These are phyloP conservation scores for Colletotrichum spinosum DNA, from an alignment of 2,329 filamentous ascomycete species.

Conservation along the genomic window DNA sequence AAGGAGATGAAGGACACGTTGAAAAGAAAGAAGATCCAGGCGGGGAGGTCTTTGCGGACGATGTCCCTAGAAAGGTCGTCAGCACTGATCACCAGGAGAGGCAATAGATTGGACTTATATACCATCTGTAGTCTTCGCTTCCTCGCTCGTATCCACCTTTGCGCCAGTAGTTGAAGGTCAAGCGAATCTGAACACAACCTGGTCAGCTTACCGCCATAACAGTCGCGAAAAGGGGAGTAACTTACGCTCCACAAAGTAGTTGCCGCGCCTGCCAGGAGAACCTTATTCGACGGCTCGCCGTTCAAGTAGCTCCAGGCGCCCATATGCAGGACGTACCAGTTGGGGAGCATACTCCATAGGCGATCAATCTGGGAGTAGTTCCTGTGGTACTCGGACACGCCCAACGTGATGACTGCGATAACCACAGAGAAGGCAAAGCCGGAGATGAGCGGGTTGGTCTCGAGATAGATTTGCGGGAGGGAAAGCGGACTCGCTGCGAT, in stretches of 20 bases:
- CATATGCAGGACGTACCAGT: slow-evolving; percentile 88
- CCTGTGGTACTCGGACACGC: slow-evolving; percentile 84
- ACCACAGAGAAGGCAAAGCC: slow-evolving; percentile 78
- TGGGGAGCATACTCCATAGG: slow-evolving; percentile 89
- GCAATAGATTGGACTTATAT: slow-evolving; percentile 32
- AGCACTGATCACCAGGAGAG: neutral
- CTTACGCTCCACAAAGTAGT: slow-evolving; percentile 84
- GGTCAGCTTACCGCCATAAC: slow-evolving; percentile 38
- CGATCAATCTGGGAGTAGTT: slow-evolving; percentile 99
- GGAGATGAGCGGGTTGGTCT: slow-evolving; percentile 87
- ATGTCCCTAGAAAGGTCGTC: slow-evolving; percentile 67
- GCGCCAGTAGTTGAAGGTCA: slow-evolving; percentile 98
- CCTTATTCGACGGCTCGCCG: slow-evolving; percentile 74
- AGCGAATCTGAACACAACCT: slow-evolving; percentile 65
- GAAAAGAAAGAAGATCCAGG: slow-evolving; percentile 80
- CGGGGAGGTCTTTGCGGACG: slow-evolving; percentile 73
- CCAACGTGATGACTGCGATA: slow-evolving; percentile 77
- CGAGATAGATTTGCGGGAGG: slow-evolving; percentile 78
- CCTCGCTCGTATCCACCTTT: slow-evolving; percentile 91
- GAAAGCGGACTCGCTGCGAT: slow-evolving; percentile 69
- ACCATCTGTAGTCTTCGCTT: slow-evolving; percentile 95
- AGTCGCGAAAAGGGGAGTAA: neutral
- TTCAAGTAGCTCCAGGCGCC: slow-evolving; percentile 83
- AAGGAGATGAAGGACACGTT: slow-evolving; percentile 92
- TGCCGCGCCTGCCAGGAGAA: slow-evolving; percentile 79